These are phyloP conservation scores for Haplosporangium gracile DNA, from an alignment of 192 early-diverging fungal species.

Conservation along the genomic window DNA sequence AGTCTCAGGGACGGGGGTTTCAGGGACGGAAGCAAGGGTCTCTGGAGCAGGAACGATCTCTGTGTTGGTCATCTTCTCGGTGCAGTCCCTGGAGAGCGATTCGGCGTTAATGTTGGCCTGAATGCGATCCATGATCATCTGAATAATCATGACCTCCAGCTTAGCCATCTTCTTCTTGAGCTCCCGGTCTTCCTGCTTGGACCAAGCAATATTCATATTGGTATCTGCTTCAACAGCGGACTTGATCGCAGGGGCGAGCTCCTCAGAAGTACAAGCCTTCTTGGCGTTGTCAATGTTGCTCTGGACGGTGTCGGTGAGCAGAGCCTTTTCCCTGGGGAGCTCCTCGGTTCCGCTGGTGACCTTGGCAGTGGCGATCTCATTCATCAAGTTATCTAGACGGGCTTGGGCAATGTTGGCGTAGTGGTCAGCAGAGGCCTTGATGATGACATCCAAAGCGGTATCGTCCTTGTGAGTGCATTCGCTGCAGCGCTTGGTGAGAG, in stretches of 20 bases:
- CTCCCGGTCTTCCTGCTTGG: conserved; percentile 21
- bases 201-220: conserved; percentile 22
- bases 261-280: conserved; percentile 22
- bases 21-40: background rate
- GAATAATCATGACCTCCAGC: conserved; percentile 14
- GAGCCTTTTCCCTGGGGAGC: conserved; percentile 22
- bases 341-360: conserved; percentile 24
- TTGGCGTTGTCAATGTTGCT: conserved; percentile 36
- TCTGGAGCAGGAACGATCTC: conserved; percentile 18
- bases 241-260: conserved; percentile 18
- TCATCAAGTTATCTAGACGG: conserved; percentile 16
- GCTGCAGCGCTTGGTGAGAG: background rate
- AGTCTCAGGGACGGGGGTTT: background rate
- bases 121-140: conserved; percentile 17
- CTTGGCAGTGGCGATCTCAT: conserved; percentile 6
- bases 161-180: conserved; percentile 22
- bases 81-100: conserved; percentile 42
- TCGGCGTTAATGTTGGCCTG: conserved; percentile 29
- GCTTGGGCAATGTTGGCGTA: conserved; percentile 10
- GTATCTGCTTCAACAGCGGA: conserved; percentile 5
- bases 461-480: background rate
- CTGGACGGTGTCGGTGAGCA: conserved; percentile 10
- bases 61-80: conserved; percentile 50
- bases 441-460: conserved; percentile 14
- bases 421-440: conserved; percentile 15